A percentile compares a stretch with the other conserved stretches of the same genome.
These are phyloP conservation scores for Dunaliella sp. DNA, from an alignment of 139 green algal genomes.

Conservation along the genomic window DNA sequence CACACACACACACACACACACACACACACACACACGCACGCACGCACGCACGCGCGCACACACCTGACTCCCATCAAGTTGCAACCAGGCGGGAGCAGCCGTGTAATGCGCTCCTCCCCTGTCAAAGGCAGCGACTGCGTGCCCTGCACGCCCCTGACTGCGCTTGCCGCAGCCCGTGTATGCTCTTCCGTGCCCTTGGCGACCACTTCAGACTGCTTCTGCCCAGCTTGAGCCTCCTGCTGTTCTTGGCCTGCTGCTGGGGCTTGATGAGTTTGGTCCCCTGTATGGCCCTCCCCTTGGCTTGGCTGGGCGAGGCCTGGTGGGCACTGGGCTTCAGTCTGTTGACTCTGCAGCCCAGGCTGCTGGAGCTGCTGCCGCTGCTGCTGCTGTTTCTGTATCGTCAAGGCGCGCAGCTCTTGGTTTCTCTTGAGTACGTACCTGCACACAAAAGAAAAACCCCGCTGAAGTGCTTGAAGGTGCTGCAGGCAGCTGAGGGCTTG, in stretches of 20 bases:
- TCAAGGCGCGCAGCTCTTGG: neutral
- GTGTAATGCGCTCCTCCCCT: conserved; percentile 5
- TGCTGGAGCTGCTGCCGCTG: conserved; percentile 4
- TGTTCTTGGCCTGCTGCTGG: no score
- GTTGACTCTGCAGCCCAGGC: no score
- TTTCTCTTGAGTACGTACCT: neutral
- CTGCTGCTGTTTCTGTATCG: neutral
- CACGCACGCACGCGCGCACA: neutral
- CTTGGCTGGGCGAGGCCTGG: no score
- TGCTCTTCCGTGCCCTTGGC: neutral
- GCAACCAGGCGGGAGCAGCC: neutral
- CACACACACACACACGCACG: neutral
- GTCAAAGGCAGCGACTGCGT: neutral
- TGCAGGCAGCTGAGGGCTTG: no score
- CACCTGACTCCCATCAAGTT: neutral
- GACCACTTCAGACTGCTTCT: neutral
- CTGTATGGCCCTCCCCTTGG: no score
- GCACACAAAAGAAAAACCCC: no score
- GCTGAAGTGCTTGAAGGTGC: no score
- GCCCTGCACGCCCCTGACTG: neutral
- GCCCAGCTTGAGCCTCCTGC: neutral
- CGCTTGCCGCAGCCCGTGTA: neutral
- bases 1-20: neutral
- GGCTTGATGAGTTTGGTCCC: no score
- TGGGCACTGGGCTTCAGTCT: no score